Evolutionary conservation across 192 early-diverging fungal genomes (phyloP).

Genomic region (Lunasporangiospora selenospora): DNA sequence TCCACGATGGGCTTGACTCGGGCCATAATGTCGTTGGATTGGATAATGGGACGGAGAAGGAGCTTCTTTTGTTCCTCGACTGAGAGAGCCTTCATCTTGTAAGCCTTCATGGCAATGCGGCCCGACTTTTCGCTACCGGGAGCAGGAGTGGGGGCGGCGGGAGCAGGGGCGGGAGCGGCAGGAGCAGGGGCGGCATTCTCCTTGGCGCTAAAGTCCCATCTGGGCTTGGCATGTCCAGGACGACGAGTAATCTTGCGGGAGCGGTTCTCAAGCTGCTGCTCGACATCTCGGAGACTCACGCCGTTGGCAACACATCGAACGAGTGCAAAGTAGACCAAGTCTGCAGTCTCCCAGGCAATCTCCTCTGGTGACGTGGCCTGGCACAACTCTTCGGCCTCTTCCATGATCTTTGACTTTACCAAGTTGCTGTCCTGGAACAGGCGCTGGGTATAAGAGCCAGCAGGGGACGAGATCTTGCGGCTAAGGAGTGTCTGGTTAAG

Average conservation of each 20-base stretch:
- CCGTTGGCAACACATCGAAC: conserved; percentile 84
- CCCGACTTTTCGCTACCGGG: conserved; percentile 50
- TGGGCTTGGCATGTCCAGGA: conserved; percentile 93
- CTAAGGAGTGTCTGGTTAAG: conserved; percentile 72
- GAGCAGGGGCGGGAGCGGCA: conserved; percentile 22
- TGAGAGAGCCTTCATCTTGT: conserved; percentile 60
- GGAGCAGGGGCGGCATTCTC: conserved; percentile 6
- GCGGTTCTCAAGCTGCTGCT: conserved; percentile 83
- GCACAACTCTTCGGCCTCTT: conserved; percentile 94
- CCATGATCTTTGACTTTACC: conserved; percentile 91
- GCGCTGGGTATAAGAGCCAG: conserved; percentile 90
- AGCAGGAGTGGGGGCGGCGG: conserved; percentile 22
- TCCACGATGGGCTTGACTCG: conserved; percentile 92
- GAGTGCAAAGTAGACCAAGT: conserved; percentile 95
- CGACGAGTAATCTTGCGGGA: conserved; percentile 87
- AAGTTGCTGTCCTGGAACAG: conserved; percentile 86
- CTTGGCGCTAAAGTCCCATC: conserved; percentile 56
- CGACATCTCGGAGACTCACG: conserved; percentile 85
- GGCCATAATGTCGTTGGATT: conserved; percentile 86
- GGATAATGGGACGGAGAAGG: conserved; percentile 90
- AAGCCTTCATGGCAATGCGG: conserved; percentile 78
- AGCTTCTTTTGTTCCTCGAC: conserved; percentile 62
- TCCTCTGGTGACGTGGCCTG: conserved; percentile 77
- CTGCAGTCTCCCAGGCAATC: conserved; percentile 95
- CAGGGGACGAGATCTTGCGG: conserved; percentile 77